These are phyloP conservation scores for Trichoderma sp. DNA, from an alignment of 2,329 filamentous ascomycete species.

Conservation along the genomic window DNA sequence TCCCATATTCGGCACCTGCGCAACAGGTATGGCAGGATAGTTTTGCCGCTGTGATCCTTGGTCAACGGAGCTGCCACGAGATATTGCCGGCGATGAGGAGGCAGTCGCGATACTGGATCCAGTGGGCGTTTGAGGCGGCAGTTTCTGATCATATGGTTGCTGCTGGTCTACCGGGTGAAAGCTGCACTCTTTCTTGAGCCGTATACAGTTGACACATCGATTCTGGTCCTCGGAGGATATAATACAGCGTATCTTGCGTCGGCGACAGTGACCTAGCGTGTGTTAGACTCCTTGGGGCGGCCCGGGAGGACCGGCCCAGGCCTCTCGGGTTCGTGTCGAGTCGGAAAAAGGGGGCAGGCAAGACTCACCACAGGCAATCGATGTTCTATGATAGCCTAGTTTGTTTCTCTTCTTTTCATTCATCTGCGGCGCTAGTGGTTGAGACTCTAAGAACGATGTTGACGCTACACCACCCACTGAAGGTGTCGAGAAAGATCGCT, in stretches of 20 bases:
- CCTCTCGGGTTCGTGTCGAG: background rate
- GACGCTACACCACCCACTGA: constrained; percentile 25
- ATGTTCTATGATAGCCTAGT: constrained; percentile 91
- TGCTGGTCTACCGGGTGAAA: constrained; percentile 88
- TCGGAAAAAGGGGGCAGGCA: background rate
- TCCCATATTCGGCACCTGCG: constrained; percentile 51
- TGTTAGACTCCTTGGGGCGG: background rate
- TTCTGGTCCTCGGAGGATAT: constrained; percentile 74
- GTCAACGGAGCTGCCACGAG: constrained; percentile 49
- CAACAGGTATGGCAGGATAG: constrained; percentile 50
- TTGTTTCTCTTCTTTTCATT: constrained; percentile 75
- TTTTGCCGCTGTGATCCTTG: constrained; percentile 44
- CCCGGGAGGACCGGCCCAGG: background rate
- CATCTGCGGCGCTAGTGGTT: constrained; percentile 40
- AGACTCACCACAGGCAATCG: constrained; percentile 89
- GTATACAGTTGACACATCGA: constrained; percentile 89
- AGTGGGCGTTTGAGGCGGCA: constrained; percentile 44
- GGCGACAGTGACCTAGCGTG: constrained; percentile 78
- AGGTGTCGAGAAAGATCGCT: constrained; percentile 54
- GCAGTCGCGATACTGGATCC: constrained; percentile 49
- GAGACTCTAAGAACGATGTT: constrained; percentile 21
- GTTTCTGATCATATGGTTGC: constrained; percentile 55
- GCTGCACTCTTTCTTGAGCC: constrained; percentile 90
- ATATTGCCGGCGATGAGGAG: constrained; percentile 54
- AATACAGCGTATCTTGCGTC: constrained; percentile 91